A percentile compares a stretch with the other conserved stretches of the same genome.
Conservation (phyloP, 2,329 filamentous ascomycete species). For the Alternaria alternata region DNA sequence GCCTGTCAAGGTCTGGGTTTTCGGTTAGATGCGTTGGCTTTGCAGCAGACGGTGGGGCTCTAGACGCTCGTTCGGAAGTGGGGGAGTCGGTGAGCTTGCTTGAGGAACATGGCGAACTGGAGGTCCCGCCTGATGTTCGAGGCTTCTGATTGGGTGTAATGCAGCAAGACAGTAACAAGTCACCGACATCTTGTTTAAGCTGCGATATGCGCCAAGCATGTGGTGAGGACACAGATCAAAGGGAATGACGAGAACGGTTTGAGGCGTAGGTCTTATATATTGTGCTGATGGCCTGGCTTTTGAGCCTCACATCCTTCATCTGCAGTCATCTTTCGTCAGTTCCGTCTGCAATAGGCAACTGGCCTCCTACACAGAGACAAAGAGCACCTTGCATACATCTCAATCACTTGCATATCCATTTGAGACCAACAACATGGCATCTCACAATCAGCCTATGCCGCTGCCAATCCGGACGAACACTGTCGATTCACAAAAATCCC, state of each 20-base stretch:
- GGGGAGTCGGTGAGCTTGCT: slow-evolving; percentile 44
- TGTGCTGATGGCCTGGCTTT: slow-evolving; percentile 21
- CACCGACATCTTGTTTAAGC: slow-evolving; percentile 37
- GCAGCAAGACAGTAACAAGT: slow-evolving; percentile 16
- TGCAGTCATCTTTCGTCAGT: slow-evolving; percentile 14
- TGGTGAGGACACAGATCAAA: slow-evolving; percentile 20
- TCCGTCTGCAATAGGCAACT: neutral
- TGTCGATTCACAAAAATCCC: slow-evolving; percentile 35
- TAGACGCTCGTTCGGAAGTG: slow-evolving; percentile 27
- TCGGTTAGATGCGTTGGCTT: slow-evolving; percentile 47
- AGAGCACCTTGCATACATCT: slow-evolving; percentile 6
- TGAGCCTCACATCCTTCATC: slow-evolving; percentile 40
- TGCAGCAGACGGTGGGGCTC: slow-evolving; percentile 36
- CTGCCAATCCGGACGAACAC: slow-evolving; percentile 44
- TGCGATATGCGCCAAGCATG: slow-evolving; percentile 39
- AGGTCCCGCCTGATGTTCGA: slow-evolving; percentile 16
- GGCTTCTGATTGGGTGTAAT: slow-evolving; percentile 28
- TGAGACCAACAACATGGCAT: slow-evolving; percentile 28
- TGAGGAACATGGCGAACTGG: slow-evolving; percentile 21
- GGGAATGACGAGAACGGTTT: slow-evolving; percentile 12
- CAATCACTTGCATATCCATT: neutral
- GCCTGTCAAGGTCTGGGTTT: slow-evolving; percentile 28
- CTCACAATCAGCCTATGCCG: slow-evolving; percentile 38
- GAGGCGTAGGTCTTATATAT: slow-evolving; percentile 25
- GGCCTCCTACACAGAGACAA: slow-evolving; percentile 7